Evolutionary conservation across 2,329 filamentous ascomycete species (phyloP).

Genomic region (Penicillium sp.): DNA sequence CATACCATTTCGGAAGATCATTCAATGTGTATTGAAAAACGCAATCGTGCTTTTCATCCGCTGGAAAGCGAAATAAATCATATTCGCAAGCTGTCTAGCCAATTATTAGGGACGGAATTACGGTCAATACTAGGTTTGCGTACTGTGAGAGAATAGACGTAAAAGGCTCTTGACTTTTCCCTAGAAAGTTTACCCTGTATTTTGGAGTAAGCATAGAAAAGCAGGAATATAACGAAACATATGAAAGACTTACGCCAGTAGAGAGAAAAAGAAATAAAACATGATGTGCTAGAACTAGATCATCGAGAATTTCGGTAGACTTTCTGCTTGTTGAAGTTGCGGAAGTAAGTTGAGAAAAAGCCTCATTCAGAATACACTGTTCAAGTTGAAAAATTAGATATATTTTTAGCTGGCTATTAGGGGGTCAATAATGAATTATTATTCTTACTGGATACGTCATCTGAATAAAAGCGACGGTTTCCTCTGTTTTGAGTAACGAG

Average conservation of each 20-base stretch:
- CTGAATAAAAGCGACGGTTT: constrained; percentile 5
- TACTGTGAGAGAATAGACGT: constrained; percentile 2
- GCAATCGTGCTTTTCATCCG: not conserved
- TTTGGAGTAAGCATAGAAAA: no score
- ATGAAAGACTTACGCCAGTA: constrained; percentile 1
- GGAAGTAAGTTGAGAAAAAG: not conserved
- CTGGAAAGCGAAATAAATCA: constrained; percentile 2
- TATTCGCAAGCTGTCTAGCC: constrained; percentile 1
- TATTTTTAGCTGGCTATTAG: not conserved
- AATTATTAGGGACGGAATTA: not conserved
- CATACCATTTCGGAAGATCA: constrained; percentile 3
- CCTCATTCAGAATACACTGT: constrained; percentile 4
- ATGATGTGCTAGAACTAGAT: constrained; percentile 10
- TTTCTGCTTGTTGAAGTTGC: not conserved
- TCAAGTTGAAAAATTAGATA: not conserved
- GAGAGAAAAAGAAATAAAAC: constrained; percentile 12
- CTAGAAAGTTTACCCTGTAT: constrained; percentile 5
- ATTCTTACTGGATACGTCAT: constrained; percentile 7
- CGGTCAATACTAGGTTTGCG: not conserved
- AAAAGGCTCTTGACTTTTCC: constrained; percentile 7
- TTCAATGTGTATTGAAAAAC: not conserved
- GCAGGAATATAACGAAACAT: not conserved
- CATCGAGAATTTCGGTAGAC: not conserved
- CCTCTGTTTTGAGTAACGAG: constrained; percentile 12
- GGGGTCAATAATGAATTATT: not conserved